A percentile compares a stretch with the other conserved stretches of the same genome.
phyloP scores from a whole-genome alignment of 2,329 filamentous ascomycete genomes.

The Fusarium multiceps region DNA sequence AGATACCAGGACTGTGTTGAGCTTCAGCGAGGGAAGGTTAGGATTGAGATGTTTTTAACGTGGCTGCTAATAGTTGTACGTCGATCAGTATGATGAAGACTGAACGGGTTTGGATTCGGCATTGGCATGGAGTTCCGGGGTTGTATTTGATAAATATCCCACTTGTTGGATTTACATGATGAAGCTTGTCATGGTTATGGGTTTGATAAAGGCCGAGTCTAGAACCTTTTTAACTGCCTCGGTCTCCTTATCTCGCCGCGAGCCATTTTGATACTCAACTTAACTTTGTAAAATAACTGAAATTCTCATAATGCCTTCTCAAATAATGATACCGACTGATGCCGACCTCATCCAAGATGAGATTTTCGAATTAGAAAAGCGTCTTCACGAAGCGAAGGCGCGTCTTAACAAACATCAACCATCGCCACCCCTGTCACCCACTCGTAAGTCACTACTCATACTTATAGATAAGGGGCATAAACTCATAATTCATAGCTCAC shows the following conservation, averaged over 20 bases:
- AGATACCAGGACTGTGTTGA: slow-evolving; percentile 18
- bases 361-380: slow-evolving; percentile 67
- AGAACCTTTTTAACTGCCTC: slow-evolving; percentile 9
- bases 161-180: slow-evolving; percentile 40
- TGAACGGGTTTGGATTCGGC: slow-evolving; percentile 12
- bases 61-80: slow-evolving; percentile 25
- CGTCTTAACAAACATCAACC: slow-evolving; percentile 54
- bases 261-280: slow-evolving; percentile 28
- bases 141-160: slow-evolving; percentile 19
- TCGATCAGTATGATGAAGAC: slow-evolving; percentile 1
- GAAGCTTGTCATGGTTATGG: slow-evolving; percentile 34
- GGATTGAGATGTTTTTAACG: slow-evolving; percentile 31
- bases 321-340: slow-evolving; percentile 31
- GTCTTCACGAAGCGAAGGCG: slow-evolving; percentile 58
- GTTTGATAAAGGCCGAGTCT: slow-evolving; percentile 23
- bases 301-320: slow-evolving; percentile 43
- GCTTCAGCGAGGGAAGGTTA: slow-evolving; percentile 2
- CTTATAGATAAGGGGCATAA: slow-evolving; percentile 3
- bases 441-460: slow-evolving; percentile 25
- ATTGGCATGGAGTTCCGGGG: slow-evolving; percentile 44
- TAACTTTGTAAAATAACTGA: slow-evolving; percentile 14
- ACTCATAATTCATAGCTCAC: slow-evolving; percentile 29
- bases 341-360: slow-evolving; percentile 60
- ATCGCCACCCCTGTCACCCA: slow-evolving; percentile 29
- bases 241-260: slow-evolving; percentile 38